Conservation (phyloP, 768 basidiomycete species). For the Phanerodontia chrysosporium region DNA sequence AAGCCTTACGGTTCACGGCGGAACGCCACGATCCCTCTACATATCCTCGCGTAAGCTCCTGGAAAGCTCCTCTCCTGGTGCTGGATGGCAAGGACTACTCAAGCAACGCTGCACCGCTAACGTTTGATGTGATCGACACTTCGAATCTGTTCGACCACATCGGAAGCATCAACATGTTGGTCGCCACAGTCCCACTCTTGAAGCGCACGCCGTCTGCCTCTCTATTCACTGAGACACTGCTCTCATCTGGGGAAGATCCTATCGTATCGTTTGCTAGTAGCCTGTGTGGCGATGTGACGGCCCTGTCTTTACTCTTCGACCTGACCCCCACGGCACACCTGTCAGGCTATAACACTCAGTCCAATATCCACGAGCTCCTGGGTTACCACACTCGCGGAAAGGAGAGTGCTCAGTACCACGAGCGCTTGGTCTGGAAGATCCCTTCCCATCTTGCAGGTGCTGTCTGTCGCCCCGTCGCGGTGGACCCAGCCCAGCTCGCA, state of each 20-base stretch:
- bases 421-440: slow-evolving; percentile 38
- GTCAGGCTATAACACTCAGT: slow-evolving; percentile 37
- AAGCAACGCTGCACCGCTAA: slow-evolving; percentile 8
- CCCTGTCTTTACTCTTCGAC: slow-evolving; percentile 39
- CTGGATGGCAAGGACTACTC: slow-evolving; percentile 14
- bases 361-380: slow-evolving; percentile 37
- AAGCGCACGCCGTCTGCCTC: not conserved
- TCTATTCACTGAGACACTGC: slow-evolving; percentile 19
- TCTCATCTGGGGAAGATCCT: slow-evolving; percentile 21
- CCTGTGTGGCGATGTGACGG: slow-evolving; percentile 36
- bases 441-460: slow-evolving; percentile 6
- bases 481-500: slow-evolving; percentile 32
- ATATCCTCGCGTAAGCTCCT: slow-evolving; percentile 3
- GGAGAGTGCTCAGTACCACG: slow-evolving; percentile 29
- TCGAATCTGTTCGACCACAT: slow-evolving; percentile 21
- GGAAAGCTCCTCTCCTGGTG: slow-evolving; percentile 2
- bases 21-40: not conserved
- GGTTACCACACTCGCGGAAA: slow-evolving; percentile 5
- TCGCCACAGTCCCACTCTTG: slow-evolving; percentile 16
- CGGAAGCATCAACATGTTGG: slow-evolving; percentile 18
- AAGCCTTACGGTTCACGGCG: not conserved
- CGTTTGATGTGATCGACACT: slow-evolving; percentile 22
- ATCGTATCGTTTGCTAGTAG: slow-evolving; percentile 29
- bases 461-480: slow-evolving; percentile 11
- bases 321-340: slow-evolving; percentile 36